Conservation (phyloP, 495 filamentous ascomycete genomes). For the Aspergillus bertholletiae region DNA sequence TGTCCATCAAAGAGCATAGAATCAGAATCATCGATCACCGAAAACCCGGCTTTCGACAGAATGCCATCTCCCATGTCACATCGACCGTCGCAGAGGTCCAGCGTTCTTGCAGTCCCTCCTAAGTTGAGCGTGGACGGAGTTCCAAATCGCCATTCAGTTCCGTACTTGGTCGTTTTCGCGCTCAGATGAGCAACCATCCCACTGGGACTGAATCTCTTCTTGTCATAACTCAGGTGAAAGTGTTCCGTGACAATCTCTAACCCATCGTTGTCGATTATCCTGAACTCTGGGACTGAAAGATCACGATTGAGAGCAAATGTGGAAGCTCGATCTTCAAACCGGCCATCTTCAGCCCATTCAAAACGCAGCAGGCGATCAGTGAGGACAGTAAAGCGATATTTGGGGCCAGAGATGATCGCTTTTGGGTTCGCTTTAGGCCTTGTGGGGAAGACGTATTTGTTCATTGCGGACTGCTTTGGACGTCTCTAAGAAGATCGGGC, state of each 20-base stretch:
- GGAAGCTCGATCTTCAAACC: constrained; percentile 56
- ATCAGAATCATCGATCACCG: constrained; percentile 50
- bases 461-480: constrained; percentile 11
- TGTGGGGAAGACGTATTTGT: constrained; percentile 42
- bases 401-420: constrained; percentile 40
- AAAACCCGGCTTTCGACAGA: constrained; percentile 41
- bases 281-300: constrained; percentile 45
- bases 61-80: constrained; percentile 45
- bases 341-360: constrained; percentile 53
- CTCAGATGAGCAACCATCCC: constrained; percentile 41
- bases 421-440: constrained; percentile 41
- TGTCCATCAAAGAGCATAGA: constrained; percentile 54
- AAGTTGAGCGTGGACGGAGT: constrained; percentile 35
- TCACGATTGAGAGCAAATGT: constrained; percentile 51
- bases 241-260: constrained; percentile 48
- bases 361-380: constrained; percentile 49
- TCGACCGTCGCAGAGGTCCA: constrained; percentile 51
- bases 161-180: constrained; percentile 25
- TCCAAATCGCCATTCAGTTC: constrained; percentile 45
- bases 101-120: constrained; percentile 51
- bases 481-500: not conserved
- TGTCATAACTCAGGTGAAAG: constrained; percentile 52
- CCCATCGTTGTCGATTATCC: constrained; percentile 31
- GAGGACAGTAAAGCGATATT: constrained; percentile 55
- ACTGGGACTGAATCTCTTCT: constrained; percentile 40